Conservation (phyloP, 257 asterid genomes). For the Jaltomata sinuosa region DNA sequence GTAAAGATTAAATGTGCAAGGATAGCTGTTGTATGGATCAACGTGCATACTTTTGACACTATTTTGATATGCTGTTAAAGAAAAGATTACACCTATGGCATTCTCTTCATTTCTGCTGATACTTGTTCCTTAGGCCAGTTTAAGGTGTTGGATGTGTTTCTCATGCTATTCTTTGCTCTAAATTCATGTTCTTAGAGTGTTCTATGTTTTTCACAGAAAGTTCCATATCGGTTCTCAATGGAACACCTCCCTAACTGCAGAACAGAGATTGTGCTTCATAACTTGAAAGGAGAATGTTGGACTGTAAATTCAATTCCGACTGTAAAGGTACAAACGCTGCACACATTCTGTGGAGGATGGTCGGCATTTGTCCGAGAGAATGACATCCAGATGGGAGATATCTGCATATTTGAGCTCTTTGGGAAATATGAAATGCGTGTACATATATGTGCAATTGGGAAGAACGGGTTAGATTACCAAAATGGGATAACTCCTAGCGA, state of each 20-base stretch:
- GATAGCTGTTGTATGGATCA: background rate
- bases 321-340: constrained; percentile 67
- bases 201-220: constrained; percentile 42
- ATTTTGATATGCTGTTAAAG: background rate
- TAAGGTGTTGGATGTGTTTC: background rate
- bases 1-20: background rate
- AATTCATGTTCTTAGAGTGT: constrained; percentile 10
- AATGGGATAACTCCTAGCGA: constrained; percentile 23
- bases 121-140: background rate
- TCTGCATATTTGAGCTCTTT: constrained; percentile 86
- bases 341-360: constrained; percentile 97
- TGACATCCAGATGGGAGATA: constrained; percentile 78
- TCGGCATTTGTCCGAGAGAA: constrained; percentile 91
- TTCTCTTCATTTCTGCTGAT: background rate
- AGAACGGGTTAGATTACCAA: constrained; percentile 39
- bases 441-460: constrained; percentile 59
- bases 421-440: constrained; percentile 80
- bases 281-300: constrained; percentile 73
- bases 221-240: constrained; percentile 78
- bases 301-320: constrained; percentile 85
- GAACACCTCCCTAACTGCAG: constrained; percentile 64
- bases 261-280: constrained; percentile 68
- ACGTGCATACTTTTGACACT: background rate
- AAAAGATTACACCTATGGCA: background rate
- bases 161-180: background rate